Evolutionary conservation across 2,329 filamentous ascomycete species (phyloP).

Genomic region (Metarhizium guizhouense): DNA sequence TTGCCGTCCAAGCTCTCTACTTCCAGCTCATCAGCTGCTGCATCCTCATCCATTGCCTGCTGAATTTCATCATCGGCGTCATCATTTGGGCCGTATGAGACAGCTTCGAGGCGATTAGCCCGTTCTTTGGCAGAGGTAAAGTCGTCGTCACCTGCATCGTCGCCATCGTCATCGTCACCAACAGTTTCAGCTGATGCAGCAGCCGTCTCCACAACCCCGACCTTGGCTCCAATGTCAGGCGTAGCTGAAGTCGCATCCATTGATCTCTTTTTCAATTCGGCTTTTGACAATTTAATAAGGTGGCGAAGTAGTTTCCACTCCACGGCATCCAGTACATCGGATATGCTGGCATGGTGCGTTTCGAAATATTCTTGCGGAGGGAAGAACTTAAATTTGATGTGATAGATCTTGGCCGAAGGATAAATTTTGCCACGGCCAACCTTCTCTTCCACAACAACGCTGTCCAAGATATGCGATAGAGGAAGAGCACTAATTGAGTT

Average conservation of each 20-base stretch:
- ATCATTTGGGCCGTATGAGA: conserved; percentile 87
- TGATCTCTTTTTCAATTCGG: conserved; percentile 76
- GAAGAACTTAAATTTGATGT: conserved; percentile 76
- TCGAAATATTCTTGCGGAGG: conserved; percentile 72
- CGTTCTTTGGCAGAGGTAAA: conserved; percentile 65
- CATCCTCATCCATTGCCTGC: conserved; percentile 50
- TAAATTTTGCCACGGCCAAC: conserved; percentile 63
- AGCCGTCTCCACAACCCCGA: conserved; percentile 44
- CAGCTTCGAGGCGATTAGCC: conserved; percentile 69
- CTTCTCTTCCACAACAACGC: conserved; percentile 69
- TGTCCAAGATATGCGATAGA: conserved; percentile 75
- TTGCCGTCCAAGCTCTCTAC: conserved; percentile 45
- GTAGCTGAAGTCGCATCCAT: conserved; percentile 58
- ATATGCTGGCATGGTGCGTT: conserved; percentile 73
- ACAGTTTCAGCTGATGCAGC: conserved; percentile 25
- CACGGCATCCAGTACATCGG: conserved; percentile 72
- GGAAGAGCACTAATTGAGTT: conserved; percentile 87
- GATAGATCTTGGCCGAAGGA: conserved; percentile 72
- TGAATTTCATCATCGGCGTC: conserved; percentile 79
- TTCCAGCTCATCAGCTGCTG: conserved; percentile 39
- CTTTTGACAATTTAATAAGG: conserved; percentile 61
- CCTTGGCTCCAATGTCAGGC: conserved; percentile 58
- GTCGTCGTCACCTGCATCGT: conserved; percentile 71
- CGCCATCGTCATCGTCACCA: conserved; percentile 47
- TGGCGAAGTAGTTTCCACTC: conserved; percentile 69